Evolutionary conservation across 208 protist species (phyloP), one percentile per base, ranked within the genome.

Genomic region (Novymonas esmeraldas): DNA sequence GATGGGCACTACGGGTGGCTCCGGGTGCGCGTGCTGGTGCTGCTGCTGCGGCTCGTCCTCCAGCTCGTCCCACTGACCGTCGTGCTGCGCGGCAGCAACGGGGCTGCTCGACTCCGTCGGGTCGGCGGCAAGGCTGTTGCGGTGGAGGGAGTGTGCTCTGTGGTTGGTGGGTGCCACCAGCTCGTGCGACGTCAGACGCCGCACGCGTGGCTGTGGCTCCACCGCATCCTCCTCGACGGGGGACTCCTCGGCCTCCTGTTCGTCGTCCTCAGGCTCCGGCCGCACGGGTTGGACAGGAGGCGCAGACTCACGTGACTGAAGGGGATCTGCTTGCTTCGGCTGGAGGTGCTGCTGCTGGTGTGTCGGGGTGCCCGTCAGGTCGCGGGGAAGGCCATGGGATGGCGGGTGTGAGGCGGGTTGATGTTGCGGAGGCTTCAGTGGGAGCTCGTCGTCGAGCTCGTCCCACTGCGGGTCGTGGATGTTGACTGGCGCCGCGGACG

Each of bases 1-100:
- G 49, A 48, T 6, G 31, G 34, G n/a, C n/a, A 28, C 34, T 4
- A 26, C 22, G 33, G 16, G 5, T 9, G 14, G 31, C 33, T 58
- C 52, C n/a, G n/a, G 33, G n/a, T 58, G 33, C 28, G 14, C 48
- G 52, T 3, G 29, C 22, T 59, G 36, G 6, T 31, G 7, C 48
- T 7, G 22, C 7, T 69, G 24, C 7, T 52, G 14, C 45, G 38
- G 39, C 22, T 51, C 16, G 20, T 60, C 39, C 20, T 56, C 41
- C 2, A 22, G 26, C 9, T 39, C 59, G 6, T 64, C 46, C 48
- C 44, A 66, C 52, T 59, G 65, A 26, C 13, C 28, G 13, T 29
- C 42, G 44, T 63, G 20, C 13, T 36, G 9, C 14, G 16, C 42
- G 4, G 16, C 42, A 20, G 9, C 42, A 48, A n/a, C 42, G 2